Conservation (phyloP, 2,329 filamentous ascomycete genomes). For the Pseudogymnoascus sp. region DNA sequence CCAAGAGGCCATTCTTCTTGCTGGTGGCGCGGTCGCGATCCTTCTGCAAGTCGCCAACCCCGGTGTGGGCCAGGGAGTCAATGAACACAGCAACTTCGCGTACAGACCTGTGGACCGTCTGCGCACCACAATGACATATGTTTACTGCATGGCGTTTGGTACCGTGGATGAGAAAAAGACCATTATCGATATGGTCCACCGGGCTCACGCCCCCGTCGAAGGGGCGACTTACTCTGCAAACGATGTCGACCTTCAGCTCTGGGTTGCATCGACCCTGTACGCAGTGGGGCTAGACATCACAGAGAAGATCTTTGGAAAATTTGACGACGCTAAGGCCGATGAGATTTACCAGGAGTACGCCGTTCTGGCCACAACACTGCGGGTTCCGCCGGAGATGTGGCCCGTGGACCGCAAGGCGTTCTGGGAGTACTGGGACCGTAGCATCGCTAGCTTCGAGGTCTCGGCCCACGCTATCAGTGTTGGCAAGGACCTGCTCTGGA, state of each 20-base stretch:
- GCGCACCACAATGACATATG: constrained; percentile 33
- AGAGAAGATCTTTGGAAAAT: constrained; percentile 30
- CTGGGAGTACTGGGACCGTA: constrained; percentile 27
- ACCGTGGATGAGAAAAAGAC: constrained; percentile 28
- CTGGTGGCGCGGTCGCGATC: constrained; percentile 32
- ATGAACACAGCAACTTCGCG: constrained; percentile 34
- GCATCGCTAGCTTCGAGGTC: constrained; percentile 23
- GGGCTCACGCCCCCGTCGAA: constrained; percentile 29
- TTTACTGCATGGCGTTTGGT: constrained; percentile 35
- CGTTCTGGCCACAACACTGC: constrained; percentile 27
- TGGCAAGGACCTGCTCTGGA: constrained; percentile 23
- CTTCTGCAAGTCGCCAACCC: constrained; percentile 36
- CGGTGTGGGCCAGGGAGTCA: constrained; percentile 32
- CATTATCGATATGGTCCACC: constrained; percentile 33
- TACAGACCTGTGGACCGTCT: constrained; percentile 32
- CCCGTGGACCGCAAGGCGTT: constrained; percentile 23
- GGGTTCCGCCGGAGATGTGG: constrained; percentile 29
- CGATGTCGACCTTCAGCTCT: constrained; percentile 33
- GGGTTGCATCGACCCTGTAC: constrained; percentile 36
- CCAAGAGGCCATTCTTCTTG: constrained; percentile 31
- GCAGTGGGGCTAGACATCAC: constrained; percentile 32
- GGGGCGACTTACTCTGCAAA: constrained; percentile 31
- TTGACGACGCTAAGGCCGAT: constrained; percentile 24
- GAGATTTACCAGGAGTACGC: constrained; percentile 25
- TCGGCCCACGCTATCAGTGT: constrained; percentile 27